phyloP scores from a whole-genome alignment of 2,329 filamentous ascomycete species.

The Cadophora sp. region DNA sequence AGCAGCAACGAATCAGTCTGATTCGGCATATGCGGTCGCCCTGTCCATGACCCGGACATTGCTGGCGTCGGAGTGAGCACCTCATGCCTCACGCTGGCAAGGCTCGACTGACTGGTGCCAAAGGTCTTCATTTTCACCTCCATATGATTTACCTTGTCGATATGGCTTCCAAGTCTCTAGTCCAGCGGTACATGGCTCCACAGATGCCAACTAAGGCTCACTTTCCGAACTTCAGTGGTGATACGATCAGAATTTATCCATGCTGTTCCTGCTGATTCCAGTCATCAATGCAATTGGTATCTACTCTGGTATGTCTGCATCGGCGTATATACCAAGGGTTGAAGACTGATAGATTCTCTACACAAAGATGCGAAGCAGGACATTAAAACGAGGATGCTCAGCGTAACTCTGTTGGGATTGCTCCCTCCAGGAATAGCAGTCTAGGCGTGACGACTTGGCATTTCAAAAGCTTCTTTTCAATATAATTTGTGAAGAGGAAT shows the following conservation, averaged over 20 bases:
- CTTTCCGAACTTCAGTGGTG: background rate
- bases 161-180: background rate
- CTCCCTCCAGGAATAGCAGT: too few relatives aligned
- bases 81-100: too few relatives aligned
- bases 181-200: background rate
- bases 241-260: background rate
- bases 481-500: too few relatives aligned
- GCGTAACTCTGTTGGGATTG: too few relatives aligned
- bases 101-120: background rate
- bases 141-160: background rate
- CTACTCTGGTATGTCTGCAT: too few relatives aligned
- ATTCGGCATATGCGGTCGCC: background rate
- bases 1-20: background rate
- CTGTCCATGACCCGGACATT: conserved; percentile 1
- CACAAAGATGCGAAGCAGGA: too few relatives aligned
- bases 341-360: too few relatives aligned
- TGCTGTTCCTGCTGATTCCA: background rate
- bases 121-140: conserved; percentile 8
- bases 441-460: too few relatives aligned
- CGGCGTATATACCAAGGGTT: too few relatives aligned
- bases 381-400: too few relatives aligned
- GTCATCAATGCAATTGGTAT: too few relatives aligned
- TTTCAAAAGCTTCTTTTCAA: too few relatives aligned
- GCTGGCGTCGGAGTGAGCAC: conserved; percentile 7
- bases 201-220: background rate